Conservation (phyloP, 495 filamentous ascomycete species). For the Penicillium verhagenii region DNA sequence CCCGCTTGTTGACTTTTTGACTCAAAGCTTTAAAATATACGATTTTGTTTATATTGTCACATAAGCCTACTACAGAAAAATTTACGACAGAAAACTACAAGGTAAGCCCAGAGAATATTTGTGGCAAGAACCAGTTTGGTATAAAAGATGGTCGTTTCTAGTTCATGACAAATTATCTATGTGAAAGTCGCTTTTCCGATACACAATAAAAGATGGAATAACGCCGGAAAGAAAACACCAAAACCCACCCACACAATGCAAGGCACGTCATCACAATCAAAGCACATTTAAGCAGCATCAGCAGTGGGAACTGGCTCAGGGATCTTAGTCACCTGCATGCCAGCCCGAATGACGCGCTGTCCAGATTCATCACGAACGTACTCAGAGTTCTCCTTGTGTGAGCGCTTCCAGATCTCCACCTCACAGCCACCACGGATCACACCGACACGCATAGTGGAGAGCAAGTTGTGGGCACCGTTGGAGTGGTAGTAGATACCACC, state of each 20-base stretch:
- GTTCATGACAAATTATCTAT: conserved; percentile 32
- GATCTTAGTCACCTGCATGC: conserved; percentile 86
- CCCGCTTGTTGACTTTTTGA: not conserved
- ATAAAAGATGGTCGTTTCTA: conserved; percentile 28
- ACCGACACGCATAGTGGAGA: conserved; percentile 94
- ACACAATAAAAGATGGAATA: conserved; percentile 12
- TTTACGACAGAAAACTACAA: too few species aligned
- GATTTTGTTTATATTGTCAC: too few species aligned
- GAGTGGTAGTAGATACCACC: conserved; percentile 97
- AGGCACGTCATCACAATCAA: conserved; percentile 11
- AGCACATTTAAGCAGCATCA: conserved; percentile 40
- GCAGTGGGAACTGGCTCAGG: conserved; percentile 47
- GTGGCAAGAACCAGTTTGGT: not conserved
- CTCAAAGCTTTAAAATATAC: too few species aligned
- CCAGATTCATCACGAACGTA: conserved; percentile 79
- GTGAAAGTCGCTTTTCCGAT: conserved; percentile 25
- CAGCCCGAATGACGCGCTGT: conserved; percentile 83
- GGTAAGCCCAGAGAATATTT: too few species aligned
- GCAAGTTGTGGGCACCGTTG: conserved; percentile 95
- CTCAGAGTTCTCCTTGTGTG: conserved; percentile 78
- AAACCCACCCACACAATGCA: conserved; percentile 22
- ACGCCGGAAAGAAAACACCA: conserved; percentile 23
- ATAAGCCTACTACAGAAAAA: too few species aligned
- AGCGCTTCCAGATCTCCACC: conserved; percentile 98
- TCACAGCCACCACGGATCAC: conserved; percentile 95